Evolutionary conservation across 192 early-diverging fungal genomes (phyloP), one percentile per base, ranked within the genome.

Genomic region (Linnemannia schmuckeri): DNA sequence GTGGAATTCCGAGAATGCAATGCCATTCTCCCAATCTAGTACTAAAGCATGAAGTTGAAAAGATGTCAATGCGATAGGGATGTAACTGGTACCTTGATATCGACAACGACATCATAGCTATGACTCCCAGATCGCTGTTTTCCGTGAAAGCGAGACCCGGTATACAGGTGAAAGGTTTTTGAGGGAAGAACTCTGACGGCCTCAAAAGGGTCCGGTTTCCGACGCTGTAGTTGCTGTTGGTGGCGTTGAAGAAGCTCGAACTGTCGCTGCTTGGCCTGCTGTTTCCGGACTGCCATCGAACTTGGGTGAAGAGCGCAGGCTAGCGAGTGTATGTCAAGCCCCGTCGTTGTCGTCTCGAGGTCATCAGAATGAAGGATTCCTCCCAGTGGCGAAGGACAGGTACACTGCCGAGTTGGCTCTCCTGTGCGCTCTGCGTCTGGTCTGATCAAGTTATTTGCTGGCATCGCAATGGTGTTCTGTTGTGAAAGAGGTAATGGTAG

Each of bases 21-120:
- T 18, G 47, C 15, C 47, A 49, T 49, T 18, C 17, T 49, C 47
- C 15, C 47, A 49, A 15, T 49, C 47, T 49, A 18, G 47, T 49
- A 49, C 47, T 4, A 0, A 49, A 49, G 47, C 20, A 52, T 6
- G 37, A 52, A 20, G 49, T 33, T 12, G 13, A 2, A 54, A 54
- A 49, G 15, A 54, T 20, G 20, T 18, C 52, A 5, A 5, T 5
- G 20, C 52, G 4, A 20, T 54, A 18, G 18, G 22, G 27, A 15
- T 77, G 33, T 79, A 38, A 1, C 13, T 61, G 38, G 55, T 91
- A 96, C 95, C 94, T 95, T 93, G 80, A 96, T 92, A 57, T 94
- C 90, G 13, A 96, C 95, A 54, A 88, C 70, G 0, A 96, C 95
- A 54, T 94, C 90, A 85, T 96, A 95, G 61, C 90, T 90, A 69